phyloP scores from a whole-genome alignment of 805 yeast genomes.

The Sugiyamaella marilandica region DNA sequence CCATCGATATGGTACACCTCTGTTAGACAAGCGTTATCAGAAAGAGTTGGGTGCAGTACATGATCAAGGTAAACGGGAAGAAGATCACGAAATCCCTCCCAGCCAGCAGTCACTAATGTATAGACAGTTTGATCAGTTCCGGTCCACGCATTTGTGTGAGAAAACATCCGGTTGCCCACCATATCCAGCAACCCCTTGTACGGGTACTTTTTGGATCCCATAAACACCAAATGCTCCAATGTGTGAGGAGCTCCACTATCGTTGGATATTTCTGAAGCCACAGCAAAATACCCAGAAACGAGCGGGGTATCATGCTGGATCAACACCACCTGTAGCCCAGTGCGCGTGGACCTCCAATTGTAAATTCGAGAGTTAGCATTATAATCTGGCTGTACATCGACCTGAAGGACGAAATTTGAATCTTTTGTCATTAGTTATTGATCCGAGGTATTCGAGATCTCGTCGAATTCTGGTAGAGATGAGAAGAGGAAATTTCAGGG shows the following conservation, averaged over 20 bases:
- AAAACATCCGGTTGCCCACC: constrained; percentile 76
- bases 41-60: constrained; percentile 72
- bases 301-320: constrained; percentile 79
- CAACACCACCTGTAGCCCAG: constrained; percentile 78
- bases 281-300: constrained; percentile 89
- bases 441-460: no score
- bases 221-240: constrained; percentile 85
- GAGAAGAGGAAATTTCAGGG: no score
- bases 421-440: not conserved
- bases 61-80: constrained; percentile 91
- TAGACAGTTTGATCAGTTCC: constrained; percentile 94
- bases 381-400: constrained; percentile 12
- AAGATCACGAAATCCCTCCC: constrained; percentile 84
- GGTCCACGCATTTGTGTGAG: constrained; percentile 95
- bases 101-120: constrained; percentile 87
- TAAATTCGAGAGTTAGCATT: constrained; percentile 7
- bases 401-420: constrained; percentile 8
- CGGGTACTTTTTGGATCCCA: constrained; percentile 88
- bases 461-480: no score
- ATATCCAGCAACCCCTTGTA: constrained; percentile 88
- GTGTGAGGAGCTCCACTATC: constrained; percentile 96
- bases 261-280: constrained; percentile 84
- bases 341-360: constrained; percentile 72
- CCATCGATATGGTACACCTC: constrained; percentile 96
- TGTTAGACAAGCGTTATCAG: constrained; percentile 86